Evolutionary conservation across 2,329 filamentous ascomycete genomes (phyloP), one percentile per base, ranked within the genome.

Genomic region (Leptoxyphium fumago): DNA sequence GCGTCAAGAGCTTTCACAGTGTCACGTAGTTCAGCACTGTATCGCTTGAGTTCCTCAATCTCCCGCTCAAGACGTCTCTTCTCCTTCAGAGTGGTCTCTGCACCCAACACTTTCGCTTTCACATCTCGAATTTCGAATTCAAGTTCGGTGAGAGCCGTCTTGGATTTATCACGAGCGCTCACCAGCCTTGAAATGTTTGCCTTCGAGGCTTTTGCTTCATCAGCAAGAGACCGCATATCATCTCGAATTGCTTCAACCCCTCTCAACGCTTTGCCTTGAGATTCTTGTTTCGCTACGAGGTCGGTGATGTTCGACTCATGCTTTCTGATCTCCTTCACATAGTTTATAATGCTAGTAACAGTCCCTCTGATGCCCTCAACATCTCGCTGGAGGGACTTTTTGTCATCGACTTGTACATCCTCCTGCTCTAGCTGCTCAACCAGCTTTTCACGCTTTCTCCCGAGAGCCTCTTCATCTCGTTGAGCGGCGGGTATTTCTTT

Each of bases 231-330:
- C 40, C 77, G 77, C 48, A 87, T 76, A 40, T 87, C 76, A 43
- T 84, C 79, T 53, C 91, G 83, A 43, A 96, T 87, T 51, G 91
- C 84, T 43, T 94, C 84, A 6, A 86, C 73, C 28, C 83, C 84
- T 48, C 84, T 77, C 9, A 36, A 36, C 11, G 76, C 74, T 9
- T 72, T 62, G 10, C 75, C 74, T 21, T 73, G 70, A 11, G 80
- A 75, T 55, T 82, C 78, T 57, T 95, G 83, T 52, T 87, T 86
- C 8, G 78, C 78, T 46, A 77, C 71, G 41, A 94, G 74, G 43
- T 83, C 78, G 45, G 81, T 71, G 41, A 95, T 81, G 59, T 94
- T 82, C 34, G 66, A 65, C 54, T 84, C 76, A 5, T 84, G 78
- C 32, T 80, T 78, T 40, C 70, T 69, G 47, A 89, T 82, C 39